Percentiles rank a stretch among this genome's conserved stretches.
phyloP scores from a whole-genome alignment of 129 eudicot genomes.

The Kitagawia praeruptora region DNA sequence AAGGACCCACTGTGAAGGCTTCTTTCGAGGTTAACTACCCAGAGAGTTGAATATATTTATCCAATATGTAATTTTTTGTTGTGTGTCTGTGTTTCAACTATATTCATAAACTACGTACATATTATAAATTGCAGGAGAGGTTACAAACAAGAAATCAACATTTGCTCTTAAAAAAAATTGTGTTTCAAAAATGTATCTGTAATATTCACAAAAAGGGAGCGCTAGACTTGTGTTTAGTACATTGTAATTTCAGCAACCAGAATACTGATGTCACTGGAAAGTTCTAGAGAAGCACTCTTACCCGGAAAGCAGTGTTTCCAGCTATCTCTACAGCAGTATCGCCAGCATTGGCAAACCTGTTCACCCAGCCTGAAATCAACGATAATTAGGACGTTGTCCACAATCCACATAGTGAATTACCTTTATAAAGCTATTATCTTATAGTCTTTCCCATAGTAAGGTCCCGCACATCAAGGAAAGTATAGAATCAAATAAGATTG shows the following conservation, averaged over 20 bases:
- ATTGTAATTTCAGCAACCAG: not conserved
- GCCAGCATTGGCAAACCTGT: slow-evolving; percentile 95
- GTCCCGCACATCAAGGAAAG: not conserved
- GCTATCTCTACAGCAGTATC: slow-evolving; percentile 97
- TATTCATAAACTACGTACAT: too few relatives aligned
- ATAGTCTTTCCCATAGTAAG: not conserved
- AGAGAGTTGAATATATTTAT: too few relatives aligned
- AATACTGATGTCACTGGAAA: not conserved
- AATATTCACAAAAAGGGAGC: not conserved
- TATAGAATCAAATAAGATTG: not conserved
- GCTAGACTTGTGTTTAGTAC: not conserved
- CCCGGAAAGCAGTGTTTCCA: slow-evolving; percentile 78
- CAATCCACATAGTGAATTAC: not conserved
- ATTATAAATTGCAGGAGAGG: not conserved
- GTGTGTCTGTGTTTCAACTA: too few relatives aligned
- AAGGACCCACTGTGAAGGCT: not conserved
- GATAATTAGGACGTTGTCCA: not conserved
- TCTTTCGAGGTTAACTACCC: too few relatives aligned
- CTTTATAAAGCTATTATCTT: not conserved
- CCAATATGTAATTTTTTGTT: too few relatives aligned
- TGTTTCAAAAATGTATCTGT: not conserved
- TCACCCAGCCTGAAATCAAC: slow-evolving; percentile 77
- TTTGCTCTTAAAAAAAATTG: not conserved
- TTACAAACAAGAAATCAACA: not conserved
- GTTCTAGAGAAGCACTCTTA: slow-evolving; percentile 23